These are phyloP conservation scores for Candida andamanensis DNA, from an alignment of 805 yeast species.

Conservation along the genomic window DNA sequence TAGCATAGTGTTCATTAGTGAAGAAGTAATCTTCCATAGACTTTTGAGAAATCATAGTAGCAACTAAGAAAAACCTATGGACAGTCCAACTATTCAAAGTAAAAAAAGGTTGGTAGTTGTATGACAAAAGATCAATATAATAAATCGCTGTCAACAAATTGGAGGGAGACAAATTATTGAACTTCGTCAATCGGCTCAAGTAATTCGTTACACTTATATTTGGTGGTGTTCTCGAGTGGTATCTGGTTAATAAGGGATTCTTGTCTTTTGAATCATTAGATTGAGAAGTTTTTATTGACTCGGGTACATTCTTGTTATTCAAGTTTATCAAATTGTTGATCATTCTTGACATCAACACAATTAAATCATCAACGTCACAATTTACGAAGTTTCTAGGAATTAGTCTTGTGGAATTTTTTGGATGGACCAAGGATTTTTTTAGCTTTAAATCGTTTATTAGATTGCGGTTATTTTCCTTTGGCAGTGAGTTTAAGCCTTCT, in stretches of 20 bases:
- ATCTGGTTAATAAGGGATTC: constrained; percentile 57
- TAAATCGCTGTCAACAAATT: constrained; percentile 79
- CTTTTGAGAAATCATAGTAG: constrained; percentile 86
- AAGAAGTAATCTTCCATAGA: constrained; percentile 92
- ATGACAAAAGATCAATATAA: constrained; percentile 80
- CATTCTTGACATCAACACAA: constrained; percentile 74
- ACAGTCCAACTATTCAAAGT: constrained; percentile 88
- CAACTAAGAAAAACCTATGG: constrained; percentile 84
- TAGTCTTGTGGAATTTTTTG: background rate
- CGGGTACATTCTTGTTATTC: constrained; percentile 57
- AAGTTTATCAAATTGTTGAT: constrained; percentile 65
- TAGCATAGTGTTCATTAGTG: constrained; percentile 89
- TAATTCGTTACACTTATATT: constrained; percentile 76
- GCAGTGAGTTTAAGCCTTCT: background rate
- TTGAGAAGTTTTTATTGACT: constrained; percentile 18
- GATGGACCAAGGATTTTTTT: no score
- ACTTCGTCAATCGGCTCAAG: constrained; percentile 69
- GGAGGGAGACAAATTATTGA: constrained; percentile 80
- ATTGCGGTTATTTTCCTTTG: no score
- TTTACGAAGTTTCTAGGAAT: constrained; percentile 42
- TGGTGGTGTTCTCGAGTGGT: constrained; percentile 93
- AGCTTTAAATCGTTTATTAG: no score
- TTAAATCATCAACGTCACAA: constrained; percentile 66
- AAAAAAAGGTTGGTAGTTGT: constrained; percentile 68
- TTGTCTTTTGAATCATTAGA: constrained; percentile 10